Evolutionary conservation across 768 basidiomycete species (phyloP), one percentile per base, ranked within the genome.

Genomic region (Tricholoma saponaceum): DNA sequence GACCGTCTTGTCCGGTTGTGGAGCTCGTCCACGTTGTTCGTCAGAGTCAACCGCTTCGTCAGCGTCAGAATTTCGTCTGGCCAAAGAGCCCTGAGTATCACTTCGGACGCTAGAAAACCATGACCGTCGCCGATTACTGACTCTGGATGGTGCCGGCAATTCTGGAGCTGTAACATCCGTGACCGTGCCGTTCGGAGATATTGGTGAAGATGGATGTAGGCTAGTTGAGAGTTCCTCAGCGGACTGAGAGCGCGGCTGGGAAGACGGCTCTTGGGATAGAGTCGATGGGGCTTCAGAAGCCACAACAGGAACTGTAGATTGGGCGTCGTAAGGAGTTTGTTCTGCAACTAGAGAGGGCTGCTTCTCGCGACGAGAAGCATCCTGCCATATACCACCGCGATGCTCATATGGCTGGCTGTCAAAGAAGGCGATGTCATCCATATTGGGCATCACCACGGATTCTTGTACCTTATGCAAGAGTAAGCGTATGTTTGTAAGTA

Each of bases 371-470:
- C 86, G 78, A 3, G 74, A 79, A 7, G 94, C 88, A 61, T 94
- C 91, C 7, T 83, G 78, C 83, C 89, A 98, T 61, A 99, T 90
- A 6, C 95, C 96, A 46, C 95, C 96, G 35, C 96, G 86, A 57
- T 82, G 86, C 52, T 67, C 64, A 64, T 82, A 87, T 2, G 67
- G 64, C 3, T 66, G 66, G 33, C 89, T 95, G 69, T 97, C 90
- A 69, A 96, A 98, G 80, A 95, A 98, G 12, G 95, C 80, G 58
- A 98, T 90, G 66, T 99, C 97, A 70, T 99, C 97, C 94, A 98
- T 97, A 72, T 97, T 92, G 5, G 97, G 97, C 69, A 95, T 74
- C 18, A 99, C 97, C 18, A 98, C 83, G 0, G 95, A 95, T 63
- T 99, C 96, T 64, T 85, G 82, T 57, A 98, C 91, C 95, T 98